Conservation (phyloP, 2,329 filamentous ascomycete species). For the Fusarium robinianum region DNA sequence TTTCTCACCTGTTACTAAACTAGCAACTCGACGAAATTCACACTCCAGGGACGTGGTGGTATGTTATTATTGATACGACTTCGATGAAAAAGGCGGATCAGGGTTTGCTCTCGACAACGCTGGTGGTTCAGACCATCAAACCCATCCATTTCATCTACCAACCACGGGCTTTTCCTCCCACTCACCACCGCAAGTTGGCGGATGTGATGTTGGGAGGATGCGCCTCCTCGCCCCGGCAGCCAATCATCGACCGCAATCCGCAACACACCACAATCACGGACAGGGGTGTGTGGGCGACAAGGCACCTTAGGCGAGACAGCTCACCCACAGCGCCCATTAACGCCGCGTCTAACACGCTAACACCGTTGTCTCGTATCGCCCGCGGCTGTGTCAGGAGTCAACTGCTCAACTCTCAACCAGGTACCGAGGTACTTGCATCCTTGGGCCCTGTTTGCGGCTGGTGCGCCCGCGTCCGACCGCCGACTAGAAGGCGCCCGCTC, state of each 20-base stretch:
- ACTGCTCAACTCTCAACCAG: slow-evolving; percentile 5
- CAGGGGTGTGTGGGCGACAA: slow-evolving; percentile 24
- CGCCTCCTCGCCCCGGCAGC: slow-evolving; percentile 24
- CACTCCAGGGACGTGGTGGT: no score
- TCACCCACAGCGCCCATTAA: slow-evolving; percentile 32
- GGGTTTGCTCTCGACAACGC: background rate
- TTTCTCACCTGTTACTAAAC: no score
- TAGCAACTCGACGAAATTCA: no score
- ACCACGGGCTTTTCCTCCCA: slow-evolving; percentile 17
- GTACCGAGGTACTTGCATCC: slow-evolving; percentile 7
- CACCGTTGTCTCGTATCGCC: slow-evolving; percentile 36
- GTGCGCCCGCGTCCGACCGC: slow-evolving; percentile 22
- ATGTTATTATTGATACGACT: no score
- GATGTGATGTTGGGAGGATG: slow-evolving; percentile 34
- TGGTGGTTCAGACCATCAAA: background rate
- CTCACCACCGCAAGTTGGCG: slow-evolving; percentile 27
- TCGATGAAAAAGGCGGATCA: no score
- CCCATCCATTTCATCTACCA: background rate
- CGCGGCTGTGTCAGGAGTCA: slow-evolving; percentile 37
- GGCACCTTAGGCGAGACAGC: slow-evolving; percentile 33
- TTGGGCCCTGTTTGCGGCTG: slow-evolving; percentile 12
- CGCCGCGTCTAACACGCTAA: slow-evolving; percentile 42
- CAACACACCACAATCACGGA: slow-evolving; percentile 4
- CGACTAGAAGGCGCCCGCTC: slow-evolving; percentile 15
- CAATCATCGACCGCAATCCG: slow-evolving; percentile 23